Conservation (phyloP, 805 yeast species). For the Saccharomycopsis fermentans region DNA sequence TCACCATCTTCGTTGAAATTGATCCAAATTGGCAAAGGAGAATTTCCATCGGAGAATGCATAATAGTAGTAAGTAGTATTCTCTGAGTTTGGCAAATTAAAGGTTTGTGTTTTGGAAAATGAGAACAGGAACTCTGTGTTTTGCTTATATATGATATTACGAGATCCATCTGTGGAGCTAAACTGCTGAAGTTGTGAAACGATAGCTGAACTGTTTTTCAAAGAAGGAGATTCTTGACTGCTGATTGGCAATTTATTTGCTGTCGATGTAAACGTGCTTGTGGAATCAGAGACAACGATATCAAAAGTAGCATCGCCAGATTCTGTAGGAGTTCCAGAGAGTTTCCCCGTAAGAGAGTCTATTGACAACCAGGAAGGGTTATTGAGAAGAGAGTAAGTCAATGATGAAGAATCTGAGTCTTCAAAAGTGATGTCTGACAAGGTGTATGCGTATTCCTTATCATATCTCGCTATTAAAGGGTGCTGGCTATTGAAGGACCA, state of each 20-base stretch:
- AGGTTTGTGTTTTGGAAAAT: constrained; percentile 52
- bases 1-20: constrained; percentile 42
- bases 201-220: constrained; percentile 34
- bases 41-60: constrained; percentile 70
- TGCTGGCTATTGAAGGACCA: constrained; percentile 77
- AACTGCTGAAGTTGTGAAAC: constrained; percentile 44
- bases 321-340: constrained; percentile 58
- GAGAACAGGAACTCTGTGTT: constrained; percentile 55
- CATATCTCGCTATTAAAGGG: constrained; percentile 78
- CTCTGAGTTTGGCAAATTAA: constrained; percentile 37
- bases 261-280: constrained; percentile 36
- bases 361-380: constrained; percentile 75
- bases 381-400: constrained; percentile 42
- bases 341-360: constrained; percentile 47
- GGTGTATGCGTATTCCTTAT: constrained; percentile 50
- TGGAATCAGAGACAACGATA: constrained; percentile 53
- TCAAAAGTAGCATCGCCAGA: constrained; percentile 39
- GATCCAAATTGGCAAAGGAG: constrained; percentile 90
- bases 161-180: constrained; percentile 70
- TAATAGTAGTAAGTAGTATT: constrained; percentile 55
- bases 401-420: constrained; percentile 28
- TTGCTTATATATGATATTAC: constrained; percentile 65
- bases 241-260: constrained; percentile 47
- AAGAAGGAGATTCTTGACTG: constrained; percentile 40
- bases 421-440: constrained; percentile 62